A percentile compares a stretch with the other conserved stretches of the same genome.
Conservation (phyloP, 1,284 basidiomycete species). For the Austroboletus novae-zelandiae region DNA sequence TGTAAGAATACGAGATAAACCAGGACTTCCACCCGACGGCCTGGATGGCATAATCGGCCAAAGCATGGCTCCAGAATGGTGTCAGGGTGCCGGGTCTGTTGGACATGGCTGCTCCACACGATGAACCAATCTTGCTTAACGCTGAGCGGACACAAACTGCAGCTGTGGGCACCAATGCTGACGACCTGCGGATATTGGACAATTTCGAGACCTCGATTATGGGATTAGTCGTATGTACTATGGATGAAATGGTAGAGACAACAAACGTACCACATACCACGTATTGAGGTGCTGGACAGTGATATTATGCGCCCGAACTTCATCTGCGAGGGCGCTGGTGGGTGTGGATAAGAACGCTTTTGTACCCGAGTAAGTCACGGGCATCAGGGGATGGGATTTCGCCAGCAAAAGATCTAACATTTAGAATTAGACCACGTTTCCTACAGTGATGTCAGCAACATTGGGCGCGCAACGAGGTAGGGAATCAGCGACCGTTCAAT, state of each 20-base stretch:
- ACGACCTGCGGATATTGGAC: slow-evolving; percentile 85
- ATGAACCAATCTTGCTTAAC: slow-evolving; percentile 72
- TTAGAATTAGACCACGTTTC: slow-evolving; percentile 84
- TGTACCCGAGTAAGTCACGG: slow-evolving; percentile 90
- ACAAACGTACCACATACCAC: slow-evolving; percentile 83
- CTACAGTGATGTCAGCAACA: slow-evolving; percentile 36
- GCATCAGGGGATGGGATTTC: slow-evolving; percentile 86
- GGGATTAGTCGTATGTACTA: background rate
- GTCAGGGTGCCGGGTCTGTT: slow-evolving; percentile 78
- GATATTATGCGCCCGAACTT: slow-evolving; percentile 75
- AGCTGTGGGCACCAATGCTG: slow-evolving; percentile 75
- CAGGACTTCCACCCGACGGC: slow-evolving; percentile 54
- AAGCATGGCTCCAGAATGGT: slow-evolving; percentile 89
- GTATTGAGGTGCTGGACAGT: slow-evolving; percentile 88
- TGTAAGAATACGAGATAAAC: slow-evolving; percentile 62
- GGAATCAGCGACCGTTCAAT: slow-evolving; percentile 53
- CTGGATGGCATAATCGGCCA: slow-evolving; percentile 75
- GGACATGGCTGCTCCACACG: slow-evolving; percentile 78
- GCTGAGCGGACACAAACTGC: slow-evolving; percentile 75
- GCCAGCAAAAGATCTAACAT: slow-evolving; percentile 92
- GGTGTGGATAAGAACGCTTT: slow-evolving; percentile 92
- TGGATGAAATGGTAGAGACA: background rate
- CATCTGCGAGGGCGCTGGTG: slow-evolving; percentile 84
- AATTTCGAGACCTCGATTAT: slow-evolving; percentile 78
- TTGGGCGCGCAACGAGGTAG: background rate